A percentile compares a stretch with the other conserved stretches of the same genome.
Evolutionary conservation across 2,329 filamentous ascomycete genomes (phyloP).

Genomic region (Calonectria pauciramosa): DNA sequence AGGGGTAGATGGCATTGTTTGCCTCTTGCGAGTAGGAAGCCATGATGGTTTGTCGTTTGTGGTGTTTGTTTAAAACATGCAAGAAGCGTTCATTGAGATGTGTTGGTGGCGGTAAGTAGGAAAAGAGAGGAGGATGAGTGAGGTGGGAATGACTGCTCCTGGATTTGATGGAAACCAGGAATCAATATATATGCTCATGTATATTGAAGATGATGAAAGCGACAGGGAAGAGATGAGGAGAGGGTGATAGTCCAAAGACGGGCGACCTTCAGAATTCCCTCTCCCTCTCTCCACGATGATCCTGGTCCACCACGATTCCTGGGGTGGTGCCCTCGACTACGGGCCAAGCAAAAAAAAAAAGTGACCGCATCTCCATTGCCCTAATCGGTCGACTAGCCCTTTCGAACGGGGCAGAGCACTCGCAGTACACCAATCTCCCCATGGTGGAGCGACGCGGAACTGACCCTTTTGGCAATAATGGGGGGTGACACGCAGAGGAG

Average conservation of each 20-base stretch:
- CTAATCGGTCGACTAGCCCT: slow-evolving; percentile 29
- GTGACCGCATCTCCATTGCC: slow-evolving; percentile 30
- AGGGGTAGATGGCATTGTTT: slow-evolving; percentile 43
- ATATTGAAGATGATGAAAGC: slow-evolving; percentile 17
- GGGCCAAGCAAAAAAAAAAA: slow-evolving; percentile 28
- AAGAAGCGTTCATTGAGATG: background rate
- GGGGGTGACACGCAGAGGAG: background rate
- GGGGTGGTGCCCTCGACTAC: slow-evolving; percentile 22
- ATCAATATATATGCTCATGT: slow-evolving; percentile 24
- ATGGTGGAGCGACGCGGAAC: slow-evolving; percentile 38
- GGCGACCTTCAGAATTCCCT: slow-evolving; percentile 41
- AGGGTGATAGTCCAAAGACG: slow-evolving; percentile 15
- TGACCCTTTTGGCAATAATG: slow-evolving; percentile 13
- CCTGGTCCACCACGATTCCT: slow-evolving; percentile 31
- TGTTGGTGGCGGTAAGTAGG: background rate
- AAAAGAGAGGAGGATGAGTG: slow-evolving; percentile 1
- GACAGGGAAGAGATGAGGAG: slow-evolving; percentile 30
- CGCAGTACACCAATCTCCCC: slow-evolving; percentile 32
- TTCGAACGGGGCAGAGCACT: slow-evolving; percentile 26
- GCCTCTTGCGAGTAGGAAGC: slow-evolving; percentile 34
- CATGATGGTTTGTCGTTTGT: slow-evolving; percentile 33
- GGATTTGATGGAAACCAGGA: background rate
- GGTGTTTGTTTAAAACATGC: background rate
- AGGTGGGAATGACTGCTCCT: background rate
- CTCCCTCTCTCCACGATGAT: slow-evolving; percentile 39